These are phyloP conservation scores for Penstemon barbatus DNA, from an alignment of 257 asterid genomes.

Conservation along the genomic window DNA sequence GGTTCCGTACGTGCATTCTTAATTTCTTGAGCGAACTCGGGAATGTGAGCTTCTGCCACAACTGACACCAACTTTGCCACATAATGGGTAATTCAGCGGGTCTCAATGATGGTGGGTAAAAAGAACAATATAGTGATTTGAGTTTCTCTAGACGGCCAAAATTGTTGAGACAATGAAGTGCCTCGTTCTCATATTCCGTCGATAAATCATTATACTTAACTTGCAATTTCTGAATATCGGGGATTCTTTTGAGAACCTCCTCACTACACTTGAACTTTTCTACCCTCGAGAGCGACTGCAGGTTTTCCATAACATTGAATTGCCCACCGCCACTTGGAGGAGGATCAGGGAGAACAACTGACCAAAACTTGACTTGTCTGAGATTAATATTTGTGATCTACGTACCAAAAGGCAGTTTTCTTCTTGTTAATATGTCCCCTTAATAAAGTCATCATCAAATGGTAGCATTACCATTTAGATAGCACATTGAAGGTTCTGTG, in stretches of 20 bases:
- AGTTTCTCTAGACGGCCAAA: neutral
- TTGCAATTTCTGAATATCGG: neutral
- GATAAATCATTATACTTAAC: neutral
- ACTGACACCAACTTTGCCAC: too few species aligned
- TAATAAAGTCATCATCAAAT: neutral
- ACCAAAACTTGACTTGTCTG: neutral
- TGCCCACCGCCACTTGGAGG: neutral
- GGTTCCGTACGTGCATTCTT: neutral
- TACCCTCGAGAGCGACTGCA: neutral
- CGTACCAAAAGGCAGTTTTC: neutral
- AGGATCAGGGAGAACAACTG: slow-evolving; percentile 10
- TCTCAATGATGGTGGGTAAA: too few species aligned
- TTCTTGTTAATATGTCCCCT: neutral
- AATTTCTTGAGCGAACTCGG: slow-evolving; percentile 15
- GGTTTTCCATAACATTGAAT: slow-evolving; percentile 1
- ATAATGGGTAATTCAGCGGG: too few species aligned
- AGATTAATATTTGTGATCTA: slow-evolving; percentile 1
- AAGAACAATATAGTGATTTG: neutral
- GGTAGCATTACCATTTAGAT: slow-evolving; percentile 6
- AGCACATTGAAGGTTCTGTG: slow-evolving; percentile 11
- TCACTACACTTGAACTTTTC: neutral
- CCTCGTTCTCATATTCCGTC: too few species aligned
- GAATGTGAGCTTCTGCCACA: neutral
- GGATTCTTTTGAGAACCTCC: too few species aligned
- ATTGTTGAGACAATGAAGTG: neutral